Percentiles rank a stretch among this genome's conserved stretches.
These are phyloP conservation scores for Kockiozyma suomiensis DNA, from an alignment of 805 yeast species.

Conservation along the genomic window DNA sequence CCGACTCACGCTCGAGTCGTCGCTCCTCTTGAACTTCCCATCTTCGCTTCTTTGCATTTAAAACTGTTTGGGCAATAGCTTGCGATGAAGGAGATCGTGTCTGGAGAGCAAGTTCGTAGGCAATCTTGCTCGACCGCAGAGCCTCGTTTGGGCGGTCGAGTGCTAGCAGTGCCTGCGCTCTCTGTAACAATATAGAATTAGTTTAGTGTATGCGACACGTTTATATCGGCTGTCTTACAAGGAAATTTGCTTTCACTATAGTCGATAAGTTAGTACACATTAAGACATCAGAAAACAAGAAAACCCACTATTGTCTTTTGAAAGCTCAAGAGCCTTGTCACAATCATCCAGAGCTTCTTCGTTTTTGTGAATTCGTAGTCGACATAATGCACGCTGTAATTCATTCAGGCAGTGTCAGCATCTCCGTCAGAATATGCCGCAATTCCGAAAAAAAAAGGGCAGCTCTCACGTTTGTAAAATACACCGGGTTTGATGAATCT, in stretches of 20 bases:
- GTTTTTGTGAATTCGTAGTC: constrained; percentile 32
- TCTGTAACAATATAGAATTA: constrained; percentile 12
- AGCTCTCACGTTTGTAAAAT: constrained; percentile 37
- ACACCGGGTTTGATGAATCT: constrained; percentile 36
- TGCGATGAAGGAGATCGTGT: constrained; percentile 39
- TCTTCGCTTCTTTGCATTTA: constrained; percentile 35
- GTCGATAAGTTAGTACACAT: constrained; percentile 1
- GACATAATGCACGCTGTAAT: constrained; percentile 37
- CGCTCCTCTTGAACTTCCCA: constrained; percentile 39
- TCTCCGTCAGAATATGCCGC: neutral
- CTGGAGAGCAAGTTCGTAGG: constrained; percentile 39
- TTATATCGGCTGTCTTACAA: constrained; percentile 14
- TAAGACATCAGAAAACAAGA: neutral
- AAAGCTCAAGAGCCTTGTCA: constrained; percentile 38
- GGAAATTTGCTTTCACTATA: constrained; percentile 38
- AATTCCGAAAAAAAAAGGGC: neutral
- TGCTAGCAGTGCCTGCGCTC: constrained; percentile 38
- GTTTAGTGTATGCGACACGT: neutral
- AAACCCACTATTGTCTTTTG: constrained; percentile 28
- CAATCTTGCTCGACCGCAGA: constrained; percentile 35
- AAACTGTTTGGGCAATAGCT: constrained; percentile 35
- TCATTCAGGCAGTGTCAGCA: neutral
- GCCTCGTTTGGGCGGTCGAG: constrained; percentile 40
- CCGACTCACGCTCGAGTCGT: constrained; percentile 32
- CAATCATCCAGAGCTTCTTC: constrained; percentile 39